Conservation (phyloP, 129 eudicot genomes). For the Centaurea solstitialis region DNA sequence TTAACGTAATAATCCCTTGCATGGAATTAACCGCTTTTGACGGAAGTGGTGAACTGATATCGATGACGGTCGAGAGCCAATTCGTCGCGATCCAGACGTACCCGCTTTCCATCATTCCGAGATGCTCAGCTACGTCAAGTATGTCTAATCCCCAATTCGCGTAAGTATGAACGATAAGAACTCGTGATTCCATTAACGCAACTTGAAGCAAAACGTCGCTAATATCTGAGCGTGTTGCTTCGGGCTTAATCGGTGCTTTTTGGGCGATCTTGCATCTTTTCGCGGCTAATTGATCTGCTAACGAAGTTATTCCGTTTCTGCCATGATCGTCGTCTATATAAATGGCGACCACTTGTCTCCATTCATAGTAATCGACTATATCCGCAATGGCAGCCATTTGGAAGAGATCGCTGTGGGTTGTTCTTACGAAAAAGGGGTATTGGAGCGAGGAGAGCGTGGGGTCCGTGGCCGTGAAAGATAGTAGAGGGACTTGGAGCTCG, state of each 20-base stretch:
- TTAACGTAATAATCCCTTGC: slow-evolving; percentile 63
- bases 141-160: slow-evolving; percentile 45
- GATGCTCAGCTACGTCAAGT: slow-evolving; percentile 45
- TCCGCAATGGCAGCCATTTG: slow-evolving; percentile 90
- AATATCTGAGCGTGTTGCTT: slow-evolving; percentile 42
- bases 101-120: slow-evolving; percentile 64
- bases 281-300: slow-evolving; percentile 58
- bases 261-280: slow-evolving; percentile 59
- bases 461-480: slow-evolving; percentile 78
- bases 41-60: slow-evolving; percentile 39
- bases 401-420: slow-evolving; percentile 68
- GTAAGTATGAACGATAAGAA: slow-evolving; percentile 58
- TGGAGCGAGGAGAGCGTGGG: slow-evolving; percentile 84
- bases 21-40: slow-evolving; percentile 21
- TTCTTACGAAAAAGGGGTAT: slow-evolving; percentile 66
- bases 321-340: slow-evolving; percentile 79
- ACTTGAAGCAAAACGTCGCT: slow-evolving; percentile 50
- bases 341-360: slow-evolving; percentile 72
- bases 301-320: slow-evolving; percentile 66
- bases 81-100: slow-evolving; percentile 77
- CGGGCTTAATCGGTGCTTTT: slow-evolving; percentile 50
- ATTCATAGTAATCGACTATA: slow-evolving; percentile 53
- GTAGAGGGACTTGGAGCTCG: slow-evolving; percentile 71
- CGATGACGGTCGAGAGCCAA: slow-evolving; percentile 71
- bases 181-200: slow-evolving; percentile 57